Base-by-base conservation (phyloP, 306 rosid genomes). In the Glycine tomentella region DNA sequence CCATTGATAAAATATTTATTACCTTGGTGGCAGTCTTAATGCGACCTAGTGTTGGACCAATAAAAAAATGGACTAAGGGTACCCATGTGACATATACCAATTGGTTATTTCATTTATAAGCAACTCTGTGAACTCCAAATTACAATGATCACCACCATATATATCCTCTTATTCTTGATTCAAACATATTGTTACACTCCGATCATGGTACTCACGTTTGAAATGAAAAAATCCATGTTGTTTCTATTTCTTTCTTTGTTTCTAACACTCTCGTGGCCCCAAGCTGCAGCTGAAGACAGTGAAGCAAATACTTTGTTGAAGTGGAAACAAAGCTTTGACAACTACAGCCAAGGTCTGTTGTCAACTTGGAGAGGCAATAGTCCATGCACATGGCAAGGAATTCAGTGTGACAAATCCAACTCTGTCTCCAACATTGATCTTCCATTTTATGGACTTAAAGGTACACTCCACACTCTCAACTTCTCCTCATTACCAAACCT, bases 401-500 rank as follows among this genome's bases (percentile, higher is more conserved):
- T 84, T 42, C 3, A 42, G 0, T 84, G 87, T 69, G 78, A 84
- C 57, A 61, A 75, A 20, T 49, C 78, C 9, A 69, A 40, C 0
- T 80, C 78, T 0, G 31, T 84, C 33, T 25, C 68, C 12, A 31
- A 0, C 53, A 74, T 80, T 59, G 8, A 33, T 34, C 74, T 84
- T 68, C 2, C 46, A 58, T 31, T 6, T 51, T 69, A 10, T 8
- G 63, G 63, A 79, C 81, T 84, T 0, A 50, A 80, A 84, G 87
- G 84, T 84, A 79, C 84, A 68, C 87, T 80, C 4, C 74, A 84
- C 62, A 74, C 74, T 42, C 74, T 84, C 15, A 42, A 6, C 4
- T 84, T 84, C 61, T 84, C 87, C 33, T 40, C 81, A 51, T 17
- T 84, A 4, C 74, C 81, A n/a, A 80, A 69, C 40, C 87, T 84